A percentile compares a stretch with the other conserved stretches of the same genome.
These are phyloP conservation scores for Angophora floribunda DNA, from an alignment of 345 rosid species.

Conservation along the genomic window DNA sequence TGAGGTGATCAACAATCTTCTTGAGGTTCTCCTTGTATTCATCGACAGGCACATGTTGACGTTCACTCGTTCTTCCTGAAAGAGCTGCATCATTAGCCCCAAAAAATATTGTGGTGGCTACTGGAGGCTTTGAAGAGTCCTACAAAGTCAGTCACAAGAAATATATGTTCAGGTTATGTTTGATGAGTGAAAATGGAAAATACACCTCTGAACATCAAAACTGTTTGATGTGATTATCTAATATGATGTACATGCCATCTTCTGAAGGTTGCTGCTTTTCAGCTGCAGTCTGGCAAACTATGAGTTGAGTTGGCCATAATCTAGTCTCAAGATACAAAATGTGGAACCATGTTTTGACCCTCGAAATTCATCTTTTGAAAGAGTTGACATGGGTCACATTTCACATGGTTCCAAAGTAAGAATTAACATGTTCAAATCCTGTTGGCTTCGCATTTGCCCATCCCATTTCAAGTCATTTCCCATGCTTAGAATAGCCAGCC, in stretches of 20 bases:
- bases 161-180: background rate
- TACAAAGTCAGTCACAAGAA: conserved; percentile 3
- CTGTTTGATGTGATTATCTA: background rate
- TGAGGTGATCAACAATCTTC: conserved; percentile 67
- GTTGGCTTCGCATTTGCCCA: background rate
- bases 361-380: background rate
- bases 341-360: background rate
- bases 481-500: background rate
- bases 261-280: background rate
- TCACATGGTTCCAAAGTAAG: background rate
- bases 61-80: conserved; percentile 52
- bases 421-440: background rate
- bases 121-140: conserved; percentile 47
- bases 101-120: conserved; percentile 72
- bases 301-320: background rate
- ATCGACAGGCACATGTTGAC: conserved; percentile 74
- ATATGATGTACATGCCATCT: background rate
- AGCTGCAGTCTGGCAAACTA: background rate
- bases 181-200: background rate
- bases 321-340: background rate
- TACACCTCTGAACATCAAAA: background rate
- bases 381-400: background rate
- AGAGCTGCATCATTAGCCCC: conserved; percentile 98
- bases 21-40: conserved; percentile 67
- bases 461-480: background rate